These are phyloP conservation scores for Ogataea zsoltii DNA, from an alignment of 805 yeast genomes.

Conservation along the genomic window DNA sequence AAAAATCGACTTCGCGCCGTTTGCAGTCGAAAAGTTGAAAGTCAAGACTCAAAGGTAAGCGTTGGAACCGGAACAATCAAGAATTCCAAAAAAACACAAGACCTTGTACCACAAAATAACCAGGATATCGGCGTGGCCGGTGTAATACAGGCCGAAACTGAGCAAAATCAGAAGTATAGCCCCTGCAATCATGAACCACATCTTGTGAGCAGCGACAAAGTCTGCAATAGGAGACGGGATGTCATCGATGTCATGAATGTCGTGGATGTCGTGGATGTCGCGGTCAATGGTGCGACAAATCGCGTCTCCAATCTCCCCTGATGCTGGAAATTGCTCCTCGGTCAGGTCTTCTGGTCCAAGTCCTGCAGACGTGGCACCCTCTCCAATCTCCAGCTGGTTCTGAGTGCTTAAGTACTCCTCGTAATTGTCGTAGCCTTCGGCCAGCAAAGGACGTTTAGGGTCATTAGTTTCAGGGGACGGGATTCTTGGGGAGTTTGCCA, in stretches of 20 bases:
- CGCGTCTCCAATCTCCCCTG: slow-evolving; percentile 11
- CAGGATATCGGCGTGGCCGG: slow-evolving; percentile 16
- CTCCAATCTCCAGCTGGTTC: slow-evolving; percentile 10
- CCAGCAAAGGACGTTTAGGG: slow-evolving; percentile 1
- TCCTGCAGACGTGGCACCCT: not conserved
- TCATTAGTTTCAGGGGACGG: not conserved
- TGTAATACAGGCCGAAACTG: slow-evolving; percentile 15
- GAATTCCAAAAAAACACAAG: slow-evolving; percentile 21
- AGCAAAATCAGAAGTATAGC: slow-evolving; percentile 10
- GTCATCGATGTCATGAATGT: slow-evolving; percentile 6
- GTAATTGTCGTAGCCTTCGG: slow-evolving; percentile 11
- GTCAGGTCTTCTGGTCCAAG: not conserved
- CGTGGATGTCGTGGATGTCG: slow-evolving; percentile 5
- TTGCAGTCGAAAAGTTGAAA: not conserved
- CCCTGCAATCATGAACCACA: slow-evolving; percentile 7
- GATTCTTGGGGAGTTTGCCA: too few species aligned
- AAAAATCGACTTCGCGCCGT: slow-evolving; percentile 1
- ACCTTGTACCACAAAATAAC: slow-evolving; percentile 21
- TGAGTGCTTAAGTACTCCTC: slow-evolving; percentile 15
- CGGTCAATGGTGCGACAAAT: slow-evolving; percentile 13
- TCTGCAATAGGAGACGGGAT: slow-evolving; percentile 14
- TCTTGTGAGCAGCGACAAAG: slow-evolving; percentile 11
- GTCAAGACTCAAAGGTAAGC: not conserved
- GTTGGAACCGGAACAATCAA: slow-evolving; percentile 10
- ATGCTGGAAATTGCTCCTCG: not conserved